A percentile compares a stretch with the other conserved stretches of the same genome.
Conservation (phyloP, 805 yeast genomes). For the Phaffomyces opuntiae region DNA sequence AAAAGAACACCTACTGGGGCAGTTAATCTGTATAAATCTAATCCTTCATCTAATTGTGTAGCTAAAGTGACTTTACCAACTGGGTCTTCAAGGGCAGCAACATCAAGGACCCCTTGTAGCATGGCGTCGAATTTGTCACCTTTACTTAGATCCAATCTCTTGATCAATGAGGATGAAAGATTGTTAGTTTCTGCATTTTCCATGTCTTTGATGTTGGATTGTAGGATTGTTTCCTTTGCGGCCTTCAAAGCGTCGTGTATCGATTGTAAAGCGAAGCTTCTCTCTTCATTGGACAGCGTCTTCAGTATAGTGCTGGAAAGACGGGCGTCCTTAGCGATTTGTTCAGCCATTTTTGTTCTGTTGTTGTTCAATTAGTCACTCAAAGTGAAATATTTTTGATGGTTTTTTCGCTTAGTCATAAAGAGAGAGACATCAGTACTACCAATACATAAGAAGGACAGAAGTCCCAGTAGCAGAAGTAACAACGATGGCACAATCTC, state of each 20-base stretch:
- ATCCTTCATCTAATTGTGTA: slow-evolving; percentile 81
- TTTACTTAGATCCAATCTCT: slow-evolving; percentile 74
- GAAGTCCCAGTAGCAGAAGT: too few species aligned
- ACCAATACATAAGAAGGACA: too few species aligned
- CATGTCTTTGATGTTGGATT: slow-evolving; percentile 73
- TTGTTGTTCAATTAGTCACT: not conserved
- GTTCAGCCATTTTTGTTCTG: slow-evolving; percentile 42
- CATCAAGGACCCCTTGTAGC: slow-evolving; percentile 93
- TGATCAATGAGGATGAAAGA: slow-evolving; percentile 64
- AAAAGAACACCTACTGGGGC: slow-evolving; percentile 93
- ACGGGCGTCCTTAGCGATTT: slow-evolving; percentile 75
- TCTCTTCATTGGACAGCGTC: slow-evolving; percentile 62
- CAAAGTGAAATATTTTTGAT: too few species aligned
- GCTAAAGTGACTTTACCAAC: slow-evolving; percentile 84
- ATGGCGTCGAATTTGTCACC: slow-evolving; percentile 86
- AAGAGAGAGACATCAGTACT: too few species aligned
- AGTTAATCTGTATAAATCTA: slow-evolving; percentile 73
- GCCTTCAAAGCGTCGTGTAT: slow-evolving; percentile 64
- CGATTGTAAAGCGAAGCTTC: slow-evolving; percentile 65
- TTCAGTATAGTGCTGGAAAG: slow-evolving; percentile 79
- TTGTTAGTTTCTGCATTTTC: slow-evolving; percentile 55
- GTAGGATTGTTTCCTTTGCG: slow-evolving; percentile 54
- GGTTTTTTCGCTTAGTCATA: too few species aligned
- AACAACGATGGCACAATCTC: too few species aligned
- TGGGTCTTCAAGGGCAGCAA: slow-evolving; percentile 84